These are phyloP conservation scores for Trichoderma asperelloides DNA, from an alignment of 495 filamentous ascomycete genomes.

Conservation along the genomic window DNA sequence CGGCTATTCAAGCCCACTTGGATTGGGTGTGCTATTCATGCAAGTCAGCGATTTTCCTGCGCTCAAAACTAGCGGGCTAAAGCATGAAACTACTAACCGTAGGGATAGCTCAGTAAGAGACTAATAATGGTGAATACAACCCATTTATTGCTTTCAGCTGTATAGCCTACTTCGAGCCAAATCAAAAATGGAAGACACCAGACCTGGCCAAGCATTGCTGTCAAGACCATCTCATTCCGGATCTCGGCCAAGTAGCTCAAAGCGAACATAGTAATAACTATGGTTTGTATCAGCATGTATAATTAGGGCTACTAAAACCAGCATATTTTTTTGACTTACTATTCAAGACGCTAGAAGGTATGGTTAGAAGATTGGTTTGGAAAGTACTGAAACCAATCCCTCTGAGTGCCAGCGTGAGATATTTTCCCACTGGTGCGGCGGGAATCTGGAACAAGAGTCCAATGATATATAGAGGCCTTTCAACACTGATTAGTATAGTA, in stretches of 20 bases:
- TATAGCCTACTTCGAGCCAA: conserved; percentile 40
- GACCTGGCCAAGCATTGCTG: conserved; percentile 37
- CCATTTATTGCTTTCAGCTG: conserved; percentile 41
- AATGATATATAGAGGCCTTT: conserved; percentile 49
- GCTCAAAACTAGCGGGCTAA: too few species aligned
- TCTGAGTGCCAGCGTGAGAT: conserved; percentile 42
- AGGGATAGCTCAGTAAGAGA: conserved; percentile 48
- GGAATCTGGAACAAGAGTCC: conserved; percentile 47
- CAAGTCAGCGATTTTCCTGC: too few species aligned
- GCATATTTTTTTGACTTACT: conserved; percentile 34
- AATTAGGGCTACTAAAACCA: conserved; percentile 18
- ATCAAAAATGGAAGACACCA: conserved; percentile 51
- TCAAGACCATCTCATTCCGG: conserved; percentile 39
- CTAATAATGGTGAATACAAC: conserved; percentile 42
- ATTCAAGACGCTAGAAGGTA: conserved; percentile 52
- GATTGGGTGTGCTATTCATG: conserved; percentile 37
- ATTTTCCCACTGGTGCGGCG: conserved; percentile 30
- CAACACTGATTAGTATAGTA: conserved; percentile 45
- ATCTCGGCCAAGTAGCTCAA: conserved; percentile 44
- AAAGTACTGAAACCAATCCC: conserved; percentile 46
- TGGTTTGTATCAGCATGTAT: neutral
- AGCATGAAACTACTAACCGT: conserved; percentile 23
- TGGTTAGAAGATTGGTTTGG: conserved; percentile 43
- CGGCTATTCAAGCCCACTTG: conserved; percentile 51
- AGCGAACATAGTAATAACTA: conserved; percentile 30